These are phyloP conservation scores for Straminergon stramineum DNA, from an alignment of 225 moss, liverwort and hornwort genomes.

Conservation along the genomic window DNA sequence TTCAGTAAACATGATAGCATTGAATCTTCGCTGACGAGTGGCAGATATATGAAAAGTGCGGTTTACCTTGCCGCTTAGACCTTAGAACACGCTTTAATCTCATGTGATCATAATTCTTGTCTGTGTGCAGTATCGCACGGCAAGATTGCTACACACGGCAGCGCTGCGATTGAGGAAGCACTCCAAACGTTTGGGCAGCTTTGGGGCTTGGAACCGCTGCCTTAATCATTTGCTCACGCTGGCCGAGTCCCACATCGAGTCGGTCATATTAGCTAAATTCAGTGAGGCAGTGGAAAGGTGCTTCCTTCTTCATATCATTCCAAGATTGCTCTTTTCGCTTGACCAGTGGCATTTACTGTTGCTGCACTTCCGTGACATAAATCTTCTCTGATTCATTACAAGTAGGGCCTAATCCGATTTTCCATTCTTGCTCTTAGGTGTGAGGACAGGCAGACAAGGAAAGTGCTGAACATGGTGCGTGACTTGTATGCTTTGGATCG, in stretches of 20 bases:
- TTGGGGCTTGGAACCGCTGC: slow-evolving; percentile 87
- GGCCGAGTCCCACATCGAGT: slow-evolving; percentile 84
- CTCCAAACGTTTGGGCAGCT: slow-evolving; percentile 65
- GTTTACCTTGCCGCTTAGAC: background rate
- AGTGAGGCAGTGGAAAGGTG: slow-evolving; percentile 60
- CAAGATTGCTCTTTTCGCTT: background rate
- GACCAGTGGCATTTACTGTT: background rate
- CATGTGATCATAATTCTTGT: background rate
- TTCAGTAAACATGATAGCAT: background rate
- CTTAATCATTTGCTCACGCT: slow-evolving; percentile 70
- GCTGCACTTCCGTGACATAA: background rate
- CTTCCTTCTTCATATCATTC: background rate
- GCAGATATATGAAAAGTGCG: background rate
- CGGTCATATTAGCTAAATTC: slow-evolving; percentile 71
- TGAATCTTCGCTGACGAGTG: background rate
- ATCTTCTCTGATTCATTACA: background rate
- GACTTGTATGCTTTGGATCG: slow-evolving; percentile 79
- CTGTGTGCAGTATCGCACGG: slow-evolving; percentile 62
- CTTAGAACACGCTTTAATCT: background rate
- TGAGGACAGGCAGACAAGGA: slow-evolving; percentile 50
- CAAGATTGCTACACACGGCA: slow-evolving; percentile 72
- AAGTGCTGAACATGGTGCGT: slow-evolving; percentile 53
- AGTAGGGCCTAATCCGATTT: background rate
- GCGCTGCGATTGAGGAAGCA: slow-evolving; percentile 76
- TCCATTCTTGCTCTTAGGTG: slow-evolving; percentile 26